Percentiles rank a stretch among this genome's conserved stretches.
These are phyloP conservation scores for Apiotrichum domesticum DNA, from an alignment of 1,284 basidiomycete genomes.

Conservation along the genomic window DNA sequence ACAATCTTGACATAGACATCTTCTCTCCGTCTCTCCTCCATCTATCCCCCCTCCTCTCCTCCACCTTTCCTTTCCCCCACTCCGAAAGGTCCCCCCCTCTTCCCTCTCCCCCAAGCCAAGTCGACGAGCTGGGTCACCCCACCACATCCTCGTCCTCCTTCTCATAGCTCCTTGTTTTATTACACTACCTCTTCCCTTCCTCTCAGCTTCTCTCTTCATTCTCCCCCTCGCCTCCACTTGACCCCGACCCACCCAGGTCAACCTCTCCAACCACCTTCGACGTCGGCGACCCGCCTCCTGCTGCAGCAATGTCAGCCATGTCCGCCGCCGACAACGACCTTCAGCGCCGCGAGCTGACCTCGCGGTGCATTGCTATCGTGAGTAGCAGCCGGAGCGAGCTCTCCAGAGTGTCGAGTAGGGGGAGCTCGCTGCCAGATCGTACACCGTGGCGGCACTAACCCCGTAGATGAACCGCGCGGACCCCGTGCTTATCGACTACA, in stretches of 20 bases:
- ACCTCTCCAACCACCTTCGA: neutral
- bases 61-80: neutral
- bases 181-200: too few relatives aligned
- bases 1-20: too few relatives aligned
- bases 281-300: slow-evolving; percentile 10
- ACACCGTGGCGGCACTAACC: neutral
- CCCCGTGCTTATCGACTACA: slow-evolving; percentile 79
- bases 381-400: slow-evolving; percentile 9
- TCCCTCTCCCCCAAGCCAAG: neutral
- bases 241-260: neutral
- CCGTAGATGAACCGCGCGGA: slow-evolving; percentile 84
- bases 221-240: slow-evolving; percentile 1
- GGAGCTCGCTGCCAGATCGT: too few relatives aligned
- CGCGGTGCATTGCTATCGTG: slow-evolving; percentile 83
- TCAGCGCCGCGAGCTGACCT: slow-evolving; percentile 69
- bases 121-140: too few relatives aligned
- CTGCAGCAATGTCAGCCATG: slow-evolving; percentile 16
- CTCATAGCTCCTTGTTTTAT: too few relatives aligned
- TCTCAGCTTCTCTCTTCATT: neutral
- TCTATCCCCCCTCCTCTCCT: neutral
- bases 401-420: too few relatives aligned
- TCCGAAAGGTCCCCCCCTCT: neutral
- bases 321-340: slow-evolving; percentile 33
- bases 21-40: neutral
- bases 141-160: too few relatives aligned